Conservation (phyloP, 148 eudicot genomes). For the Spergularia bocconei region DNA sequence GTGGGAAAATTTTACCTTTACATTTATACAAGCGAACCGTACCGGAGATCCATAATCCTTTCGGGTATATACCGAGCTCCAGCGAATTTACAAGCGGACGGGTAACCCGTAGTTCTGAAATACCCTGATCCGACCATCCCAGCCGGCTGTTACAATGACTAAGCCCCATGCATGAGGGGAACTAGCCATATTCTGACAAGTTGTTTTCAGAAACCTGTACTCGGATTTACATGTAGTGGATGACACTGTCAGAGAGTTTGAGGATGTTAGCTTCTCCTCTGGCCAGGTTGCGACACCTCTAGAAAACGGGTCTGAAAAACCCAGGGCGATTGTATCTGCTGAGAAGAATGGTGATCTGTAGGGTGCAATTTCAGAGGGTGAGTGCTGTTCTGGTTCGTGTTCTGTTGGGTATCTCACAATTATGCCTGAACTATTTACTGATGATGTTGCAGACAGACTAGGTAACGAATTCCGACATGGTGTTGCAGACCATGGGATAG, state of each 20-base stretch:
- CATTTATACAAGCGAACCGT: slow-evolving; percentile 30
- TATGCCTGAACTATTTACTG: slow-evolving; percentile 27
- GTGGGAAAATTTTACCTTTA: slow-evolving; percentile 26
- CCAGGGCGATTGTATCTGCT: slow-evolving; percentile 38
- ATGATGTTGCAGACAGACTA: slow-evolving; percentile 10
- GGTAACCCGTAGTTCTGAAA: slow-evolving; percentile 88
- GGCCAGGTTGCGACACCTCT: slow-evolving; percentile 93
- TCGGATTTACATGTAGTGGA: slow-evolving; percentile 46
- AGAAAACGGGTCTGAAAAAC: slow-evolving; percentile 43
- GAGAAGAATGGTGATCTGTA: slow-evolving; percentile 36
- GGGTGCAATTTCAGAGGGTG: slow-evolving; percentile 18
- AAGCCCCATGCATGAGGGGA: slow-evolving; percentile 79
- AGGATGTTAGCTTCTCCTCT: slow-evolving; percentile 59
- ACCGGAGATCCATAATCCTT: slow-evolving; percentile 5
- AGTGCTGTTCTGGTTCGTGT: slow-evolving; percentile 24
- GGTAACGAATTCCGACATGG: slow-evolving; percentile 22
- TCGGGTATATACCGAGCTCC: background rate
- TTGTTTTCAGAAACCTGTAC: slow-evolving; percentile 54
- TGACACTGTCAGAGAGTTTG: slow-evolving; percentile 34
- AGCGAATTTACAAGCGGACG: slow-evolving; percentile 38
- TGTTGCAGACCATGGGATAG: slow-evolving; percentile 71
- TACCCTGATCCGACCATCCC: slow-evolving; percentile 82
- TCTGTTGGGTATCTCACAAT: slow-evolving; percentile 30
- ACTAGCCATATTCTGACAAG: slow-evolving; percentile 54
- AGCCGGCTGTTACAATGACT: slow-evolving; percentile 83